Conservation (phyloP, 1,284 basidiomycete genomes). For the Gastroboletus turbinatus region DNA sequence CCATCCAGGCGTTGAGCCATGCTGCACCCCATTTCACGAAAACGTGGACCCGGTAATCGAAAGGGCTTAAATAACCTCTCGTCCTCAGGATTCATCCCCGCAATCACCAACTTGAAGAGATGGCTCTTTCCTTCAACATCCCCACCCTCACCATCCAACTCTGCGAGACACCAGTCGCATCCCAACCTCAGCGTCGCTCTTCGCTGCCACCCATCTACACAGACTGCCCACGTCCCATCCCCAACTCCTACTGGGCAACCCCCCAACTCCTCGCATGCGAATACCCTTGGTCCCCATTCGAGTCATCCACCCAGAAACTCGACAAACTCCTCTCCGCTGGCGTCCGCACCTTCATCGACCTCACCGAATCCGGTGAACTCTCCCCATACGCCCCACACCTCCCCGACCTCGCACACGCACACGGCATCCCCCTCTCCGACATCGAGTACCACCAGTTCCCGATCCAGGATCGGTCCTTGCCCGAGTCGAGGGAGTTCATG, state of each 20-base stretch:
- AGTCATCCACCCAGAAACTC: slow-evolving; percentile 54
- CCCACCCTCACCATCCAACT: slow-evolving; percentile 9
- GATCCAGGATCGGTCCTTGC: slow-evolving; percentile 66
- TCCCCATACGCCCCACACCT: slow-evolving; percentile 62
- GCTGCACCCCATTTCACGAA: slow-evolving; percentile 10
- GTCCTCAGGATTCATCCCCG: background rate
- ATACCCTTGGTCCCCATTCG: slow-evolving; percentile 66
- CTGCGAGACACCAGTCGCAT: background rate
- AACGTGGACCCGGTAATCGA: slow-evolving; percentile 8
- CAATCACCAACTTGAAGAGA: slow-evolving; percentile 9
- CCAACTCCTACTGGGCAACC: slow-evolving; percentile 81
- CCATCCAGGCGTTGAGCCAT: slow-evolving; percentile 15
- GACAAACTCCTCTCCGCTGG: slow-evolving; percentile 67
- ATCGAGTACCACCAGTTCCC: slow-evolving; percentile 76
- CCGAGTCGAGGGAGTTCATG: slow-evolving; percentile 55
- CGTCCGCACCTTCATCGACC: slow-evolving; percentile 75
- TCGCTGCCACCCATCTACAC: slow-evolving; percentile 20
- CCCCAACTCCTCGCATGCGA: slow-evolving; percentile 70
- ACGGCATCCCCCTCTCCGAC: slow-evolving; percentile 50
- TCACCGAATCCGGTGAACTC: slow-evolving; percentile 72
- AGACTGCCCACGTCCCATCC: slow-evolving; percentile 54
- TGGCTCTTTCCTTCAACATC: slow-evolving; percentile 11
- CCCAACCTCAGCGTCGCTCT: slow-evolving; percentile 20
- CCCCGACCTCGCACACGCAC: slow-evolving; percentile 47
- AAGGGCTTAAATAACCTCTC: slow-evolving; percentile 16